phyloP scores from a whole-genome alignment of 1,139 yeast genomes.

The Citeromyces hawaiiensis region DNA sequence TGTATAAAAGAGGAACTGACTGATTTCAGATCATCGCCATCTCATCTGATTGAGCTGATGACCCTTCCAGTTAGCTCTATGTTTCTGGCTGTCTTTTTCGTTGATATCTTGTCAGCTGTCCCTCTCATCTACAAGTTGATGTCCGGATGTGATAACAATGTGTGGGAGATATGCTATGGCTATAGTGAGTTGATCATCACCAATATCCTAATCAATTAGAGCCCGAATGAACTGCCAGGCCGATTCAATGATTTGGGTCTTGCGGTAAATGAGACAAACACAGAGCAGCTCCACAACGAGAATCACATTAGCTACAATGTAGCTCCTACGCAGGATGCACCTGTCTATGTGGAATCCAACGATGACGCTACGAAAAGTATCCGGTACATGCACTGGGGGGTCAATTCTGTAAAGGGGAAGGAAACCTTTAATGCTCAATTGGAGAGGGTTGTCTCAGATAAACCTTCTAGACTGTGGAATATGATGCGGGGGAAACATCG shows the following conservation, averaged over 20 bases:
- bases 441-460: conserved; percentile 34
- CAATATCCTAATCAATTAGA: not conserved
- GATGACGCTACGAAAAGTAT: conserved; percentile 9
- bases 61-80: no score
- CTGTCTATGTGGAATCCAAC: conserved; percentile 20
- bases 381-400: conserved; percentile 48
- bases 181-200: conserved; percentile 9
- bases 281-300: not conserved
- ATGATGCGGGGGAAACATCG: conserved; percentile 23
- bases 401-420: conserved; percentile 19
- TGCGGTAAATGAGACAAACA: not conserved
- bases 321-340: conserved; percentile 34
- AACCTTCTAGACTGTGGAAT: conserved; percentile 33
- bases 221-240: conserved; percentile 1
- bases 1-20: no score
- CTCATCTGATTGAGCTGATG: no score
- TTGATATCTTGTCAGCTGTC: no score
- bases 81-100: no score
- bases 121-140: no score
- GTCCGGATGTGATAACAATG: conserved; percentile 14
- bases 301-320: conserved; percentile 24
- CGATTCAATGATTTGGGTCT: not conserved
- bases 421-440: conserved; percentile 51
- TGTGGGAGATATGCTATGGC: conserved; percentile 35
- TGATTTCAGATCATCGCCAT: no score